Percentiles rank a stretch among this genome's conserved stretches.
Conservation (phyloP, 2,329 filamentous ascomycete species). For the Fusarium veterinarium region DNA sequence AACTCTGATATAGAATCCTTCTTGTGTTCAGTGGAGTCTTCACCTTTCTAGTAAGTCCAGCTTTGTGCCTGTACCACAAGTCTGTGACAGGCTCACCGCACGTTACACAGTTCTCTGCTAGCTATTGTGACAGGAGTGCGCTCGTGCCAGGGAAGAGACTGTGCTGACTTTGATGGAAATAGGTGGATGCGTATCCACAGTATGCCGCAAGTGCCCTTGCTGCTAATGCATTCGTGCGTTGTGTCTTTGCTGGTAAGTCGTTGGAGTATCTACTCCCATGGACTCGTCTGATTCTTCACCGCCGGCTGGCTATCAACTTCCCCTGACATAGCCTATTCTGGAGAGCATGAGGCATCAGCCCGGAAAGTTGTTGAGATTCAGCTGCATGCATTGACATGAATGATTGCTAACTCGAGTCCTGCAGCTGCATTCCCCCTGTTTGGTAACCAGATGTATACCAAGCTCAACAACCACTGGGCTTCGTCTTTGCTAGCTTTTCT, state of each 20-base stretch:
- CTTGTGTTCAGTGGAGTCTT: constrained; percentile 87
- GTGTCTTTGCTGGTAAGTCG: constrained; percentile 74
- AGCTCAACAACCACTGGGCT: constrained; percentile 77
- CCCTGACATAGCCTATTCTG: constrained; percentile 1
- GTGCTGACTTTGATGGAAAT: constrained; percentile 32
- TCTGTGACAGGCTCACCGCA: constrained; percentile 20
- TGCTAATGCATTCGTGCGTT: constrained; percentile 84
- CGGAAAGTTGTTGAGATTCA: not conserved
- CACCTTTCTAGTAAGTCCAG: constrained; percentile 79
- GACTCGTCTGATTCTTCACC: constrained; percentile 10
- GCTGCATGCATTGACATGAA: not conserved
- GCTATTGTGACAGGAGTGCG: constrained; percentile 20
- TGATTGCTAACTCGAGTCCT: constrained; percentile 1
- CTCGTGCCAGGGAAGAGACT: constrained; percentile 33
- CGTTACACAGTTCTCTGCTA: constrained; percentile 16
- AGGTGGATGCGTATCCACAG: constrained; percentile 80
- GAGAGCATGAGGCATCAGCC: not conserved
- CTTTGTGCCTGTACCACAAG: constrained; percentile 11
- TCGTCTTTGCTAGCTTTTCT: constrained; percentile 71
- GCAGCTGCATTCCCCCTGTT: constrained; percentile 81
- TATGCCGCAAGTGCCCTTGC: constrained; percentile 84
- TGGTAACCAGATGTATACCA: constrained; percentile 77
- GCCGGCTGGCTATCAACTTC: not conserved
- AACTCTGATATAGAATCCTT: constrained; percentile 67
- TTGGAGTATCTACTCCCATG: not conserved